phyloP scores from a whole-genome alignment of 345 rosid genomes.

The Lagerstroemia speciosa region DNA sequence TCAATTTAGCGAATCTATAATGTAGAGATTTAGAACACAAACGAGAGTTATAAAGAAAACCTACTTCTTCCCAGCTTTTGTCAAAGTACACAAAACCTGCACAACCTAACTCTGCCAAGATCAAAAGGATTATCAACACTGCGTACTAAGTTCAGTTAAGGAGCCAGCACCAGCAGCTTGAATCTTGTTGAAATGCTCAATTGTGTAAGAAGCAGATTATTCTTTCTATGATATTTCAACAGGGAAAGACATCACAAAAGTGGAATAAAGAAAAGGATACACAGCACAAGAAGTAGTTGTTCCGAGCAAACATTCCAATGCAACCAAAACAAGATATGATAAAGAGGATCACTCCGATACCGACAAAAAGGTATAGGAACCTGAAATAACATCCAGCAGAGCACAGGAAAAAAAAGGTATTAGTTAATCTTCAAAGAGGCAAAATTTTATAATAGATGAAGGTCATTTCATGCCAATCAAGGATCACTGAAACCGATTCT shows the following conservation, averaged over 20 bases:
- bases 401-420: not conserved
- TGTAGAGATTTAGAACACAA: slow-evolving; percentile 1
- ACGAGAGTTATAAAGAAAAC: slow-evolving; percentile 12
- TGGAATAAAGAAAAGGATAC: slow-evolving; percentile 50
- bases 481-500: no score
- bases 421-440: not conserved
- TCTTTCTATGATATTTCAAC: not conserved
- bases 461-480: not conserved
- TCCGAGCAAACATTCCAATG: slow-evolving; percentile 56
- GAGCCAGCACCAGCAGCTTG: slow-evolving; percentile 20
- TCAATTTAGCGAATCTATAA: not conserved
- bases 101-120: slow-evolving; percentile 76
- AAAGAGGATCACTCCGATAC: slow-evolving; percentile 67
- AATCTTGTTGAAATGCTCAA: not conserved
- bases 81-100: slow-evolving; percentile 87
- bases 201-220: not conserved
- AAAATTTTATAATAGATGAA: not conserved
- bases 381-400: slow-evolving; percentile 33
- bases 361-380: slow-evolving; percentile 86
- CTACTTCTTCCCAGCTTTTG: slow-evolving; percentile 78
- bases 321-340: slow-evolving; percentile 87
- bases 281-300: slow-evolving; percentile 77
- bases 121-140: slow-evolving; percentile 61
- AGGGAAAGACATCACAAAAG: not conserved
- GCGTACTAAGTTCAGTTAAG: slow-evolving; percentile 73